phyloP scores from a whole-genome alignment of 805 yeast species.

The Ogataea saltuana region DNA sequence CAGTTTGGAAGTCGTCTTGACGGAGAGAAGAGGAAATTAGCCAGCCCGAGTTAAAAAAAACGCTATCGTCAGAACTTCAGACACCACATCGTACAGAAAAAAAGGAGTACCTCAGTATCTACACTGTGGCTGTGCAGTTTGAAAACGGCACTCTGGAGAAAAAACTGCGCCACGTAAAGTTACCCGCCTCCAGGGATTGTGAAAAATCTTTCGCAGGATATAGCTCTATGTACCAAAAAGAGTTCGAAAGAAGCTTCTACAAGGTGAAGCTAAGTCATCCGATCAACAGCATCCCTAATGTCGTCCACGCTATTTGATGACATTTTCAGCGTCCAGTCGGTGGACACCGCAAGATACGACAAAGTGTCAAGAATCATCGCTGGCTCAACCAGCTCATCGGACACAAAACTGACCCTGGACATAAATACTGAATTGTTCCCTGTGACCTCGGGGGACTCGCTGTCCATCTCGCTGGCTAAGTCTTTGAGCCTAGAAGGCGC shows the following conservation, averaged over 20 bases:
- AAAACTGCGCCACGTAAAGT: background rate
- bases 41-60: background rate
- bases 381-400: slow-evolving; percentile 76
- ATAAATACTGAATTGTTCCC: slow-evolving; percentile 92
- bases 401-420: slow-evolving; percentile 82
- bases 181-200: background rate
- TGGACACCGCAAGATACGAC: slow-evolving; percentile 88
- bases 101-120: background rate
- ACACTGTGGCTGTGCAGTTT: background rate
- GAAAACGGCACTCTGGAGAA: background rate
- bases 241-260: too few species aligned
- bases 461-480: slow-evolving; percentile 85
- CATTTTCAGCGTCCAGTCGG: slow-evolving; percentile 79
- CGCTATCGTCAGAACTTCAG: background rate
- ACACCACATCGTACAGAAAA: background rate
- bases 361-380: slow-evolving; percentile 89
- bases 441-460: slow-evolving; percentile 67
- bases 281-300: too few species aligned
- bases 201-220: background rate
- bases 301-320: slow-evolving; percentile 87
- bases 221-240: too few species aligned
- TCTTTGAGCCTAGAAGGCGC: slow-evolving; percentile 58
- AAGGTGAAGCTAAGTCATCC: too few species aligned
- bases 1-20: background rate
- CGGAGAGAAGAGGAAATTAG: background rate